Percentiles rank a stretch among this genome's conserved stretches.
Conservation (phyloP, 148 eudicot genomes). For the Rhododendron kiyosumense region DNA sequence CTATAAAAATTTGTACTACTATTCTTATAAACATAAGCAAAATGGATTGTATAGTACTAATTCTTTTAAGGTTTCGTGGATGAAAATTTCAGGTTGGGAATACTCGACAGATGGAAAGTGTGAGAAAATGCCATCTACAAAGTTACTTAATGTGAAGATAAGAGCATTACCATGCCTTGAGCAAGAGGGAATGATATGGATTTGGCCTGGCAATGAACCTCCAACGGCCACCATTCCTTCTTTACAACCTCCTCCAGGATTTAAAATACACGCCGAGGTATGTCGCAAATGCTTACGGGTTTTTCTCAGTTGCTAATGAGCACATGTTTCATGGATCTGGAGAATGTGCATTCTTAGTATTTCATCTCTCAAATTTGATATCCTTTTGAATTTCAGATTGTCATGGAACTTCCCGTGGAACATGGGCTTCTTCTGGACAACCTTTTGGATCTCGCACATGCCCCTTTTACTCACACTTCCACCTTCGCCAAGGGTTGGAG, state of each 20-base stretch:
- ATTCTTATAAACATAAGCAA: not conserved
- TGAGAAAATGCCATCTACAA: slow-evolving; percentile 96
- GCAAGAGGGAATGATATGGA: slow-evolving; percentile 94
- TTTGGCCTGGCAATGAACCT: slow-evolving; percentile 94
- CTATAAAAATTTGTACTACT: not conserved
- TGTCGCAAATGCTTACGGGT: not conserved
- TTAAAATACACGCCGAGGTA: slow-evolving; percentile 91
- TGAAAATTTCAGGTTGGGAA: slow-evolving; percentile 69
- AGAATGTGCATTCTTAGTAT: not conserved
- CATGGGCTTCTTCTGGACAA: slow-evolving; percentile 92
- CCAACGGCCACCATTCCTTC: slow-evolving; percentile 75
- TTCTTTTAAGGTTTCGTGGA: not conserved
- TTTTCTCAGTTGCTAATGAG: not conserved
- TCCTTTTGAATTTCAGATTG: slow-evolving; percentile 46
- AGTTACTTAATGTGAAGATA: slow-evolving; percentile 61
- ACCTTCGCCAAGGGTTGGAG: slow-evolving; percentile 98
- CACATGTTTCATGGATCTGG: not conserved
- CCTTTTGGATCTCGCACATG: slow-evolving; percentile 95
- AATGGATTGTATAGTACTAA: not conserved
- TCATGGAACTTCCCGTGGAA: slow-evolving; percentile 95
- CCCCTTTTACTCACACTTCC: slow-evolving; percentile 91
- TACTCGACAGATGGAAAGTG: slow-evolving; percentile 97
- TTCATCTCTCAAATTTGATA: not conserved
- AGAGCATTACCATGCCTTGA: slow-evolving; percentile 85
- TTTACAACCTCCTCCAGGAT: slow-evolving; percentile 76